A percentile compares a stretch with the other conserved stretches of the same genome.
Evolutionary conservation across 768 basidiomycete genomes (phyloP).

Genomic region (Gymnopilus junonius): DNA sequence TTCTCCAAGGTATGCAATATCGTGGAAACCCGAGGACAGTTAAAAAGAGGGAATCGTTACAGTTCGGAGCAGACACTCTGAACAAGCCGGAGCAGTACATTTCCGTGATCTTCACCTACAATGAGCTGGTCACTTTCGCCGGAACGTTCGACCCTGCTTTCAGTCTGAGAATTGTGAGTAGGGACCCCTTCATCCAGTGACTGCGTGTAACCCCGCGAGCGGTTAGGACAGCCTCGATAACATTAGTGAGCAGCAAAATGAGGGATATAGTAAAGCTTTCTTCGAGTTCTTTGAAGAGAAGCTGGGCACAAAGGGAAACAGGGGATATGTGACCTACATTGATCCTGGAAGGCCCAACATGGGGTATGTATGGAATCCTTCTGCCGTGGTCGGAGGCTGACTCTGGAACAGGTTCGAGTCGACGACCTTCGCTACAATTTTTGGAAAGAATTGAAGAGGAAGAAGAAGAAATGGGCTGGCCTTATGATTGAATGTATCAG

Average conservation of each 20-base stretch:
- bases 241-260: conserved; percentile 49
- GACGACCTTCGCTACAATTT: conserved; percentile 54
- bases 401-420: conserved; percentile 38
- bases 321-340: conserved; percentile 63
- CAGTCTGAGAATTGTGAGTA: conserved; percentile 58
- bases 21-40: background rate
- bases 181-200: background rate
- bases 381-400: background rate
- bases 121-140: conserved; percentile 61
- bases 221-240: conserved; percentile 61
- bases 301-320: conserved; percentile 50
- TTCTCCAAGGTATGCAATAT: conserved; percentile 55
- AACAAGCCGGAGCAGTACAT: conserved; percentile 60
- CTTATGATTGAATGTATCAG: too few relatives aligned
- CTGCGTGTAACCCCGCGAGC: background rate
- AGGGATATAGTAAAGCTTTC: conserved; percentile 57
- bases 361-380: conserved; percentile 40
- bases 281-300: conserved; percentile 59
- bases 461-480: background rate
- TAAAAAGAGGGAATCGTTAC: background rate
- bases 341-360: conserved; percentile 56
- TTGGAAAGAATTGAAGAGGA: conserved; percentile 23
- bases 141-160: conserved; percentile 73
- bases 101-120: conserved; percentile 56
- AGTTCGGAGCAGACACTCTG: conserved; percentile 59